Percentiles rank a stretch among this genome's conserved stretches.
phyloP scores from a whole-genome alignment of 2,329 filamentous ascomycete species.

The Diplodia sapinea region DNA sequence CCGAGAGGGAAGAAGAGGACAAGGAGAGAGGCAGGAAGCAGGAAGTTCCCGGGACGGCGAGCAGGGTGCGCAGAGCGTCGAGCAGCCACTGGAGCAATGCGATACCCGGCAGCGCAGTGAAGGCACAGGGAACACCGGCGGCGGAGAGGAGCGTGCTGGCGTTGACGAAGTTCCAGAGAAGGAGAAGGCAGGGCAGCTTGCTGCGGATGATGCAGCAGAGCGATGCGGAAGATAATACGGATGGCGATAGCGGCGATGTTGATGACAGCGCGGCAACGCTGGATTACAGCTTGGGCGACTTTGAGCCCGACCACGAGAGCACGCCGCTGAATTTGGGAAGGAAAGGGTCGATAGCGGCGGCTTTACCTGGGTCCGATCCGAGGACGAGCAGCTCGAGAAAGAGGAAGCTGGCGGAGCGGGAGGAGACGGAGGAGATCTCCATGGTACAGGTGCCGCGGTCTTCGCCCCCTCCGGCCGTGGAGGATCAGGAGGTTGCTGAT shows the following conservation, averaged over 20 bases:
- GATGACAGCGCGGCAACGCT: conserved; percentile 51
- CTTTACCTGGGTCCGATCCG: conserved; percentile 16
- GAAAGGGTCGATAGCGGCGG: not conserved
- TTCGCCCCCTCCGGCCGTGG: conserved; percentile 45
- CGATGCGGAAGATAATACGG: conserved; percentile 51
- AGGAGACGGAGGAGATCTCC: not conserved
- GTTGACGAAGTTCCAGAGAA: conserved; percentile 58
- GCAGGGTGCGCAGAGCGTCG: conserved; percentile 5
- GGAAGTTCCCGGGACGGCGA: not conserved
- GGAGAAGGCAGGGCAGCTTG: conserved; percentile 57
- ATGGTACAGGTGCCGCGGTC: conserved; percentile 48
- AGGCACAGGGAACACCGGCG: conserved; percentile 51
- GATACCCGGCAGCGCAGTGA: conserved; percentile 45
- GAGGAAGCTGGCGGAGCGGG: conserved; percentile 40
- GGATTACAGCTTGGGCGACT: conserved; percentile 45
- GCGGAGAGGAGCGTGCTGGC: conserved; percentile 54
- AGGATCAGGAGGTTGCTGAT: not conserved
- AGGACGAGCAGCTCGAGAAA: conserved; percentile 47
- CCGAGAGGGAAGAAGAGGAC: not conserved
- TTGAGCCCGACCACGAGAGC: conserved; percentile 69
- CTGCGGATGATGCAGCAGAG: conserved; percentile 55
- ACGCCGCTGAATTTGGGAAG: conserved; percentile 64
- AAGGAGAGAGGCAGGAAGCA: conserved; percentile 16
- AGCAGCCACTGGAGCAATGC: not conserved
- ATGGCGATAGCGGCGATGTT: conserved; percentile 50